A percentile compares a stretch with the other conserved stretches of the same genome.
phyloP scores from a whole-genome alignment of 2,329 filamentous ascomycete species.

The Aspergillus pseudoterreus region DNA sequence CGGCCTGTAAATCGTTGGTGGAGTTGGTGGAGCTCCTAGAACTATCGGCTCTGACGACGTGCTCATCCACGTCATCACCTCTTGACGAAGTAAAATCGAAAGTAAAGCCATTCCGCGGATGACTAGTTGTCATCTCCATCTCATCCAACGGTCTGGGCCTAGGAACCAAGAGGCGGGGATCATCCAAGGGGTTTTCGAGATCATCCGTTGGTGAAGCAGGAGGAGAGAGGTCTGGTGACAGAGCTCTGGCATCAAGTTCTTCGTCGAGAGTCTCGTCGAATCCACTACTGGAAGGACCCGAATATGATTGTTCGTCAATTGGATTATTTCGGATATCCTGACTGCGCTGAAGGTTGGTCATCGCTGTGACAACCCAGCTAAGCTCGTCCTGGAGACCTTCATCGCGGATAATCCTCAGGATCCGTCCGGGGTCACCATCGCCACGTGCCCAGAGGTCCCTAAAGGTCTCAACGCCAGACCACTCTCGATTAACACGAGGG shows the following conservation, averaged over 20 bases:
- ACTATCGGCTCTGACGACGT: background rate
- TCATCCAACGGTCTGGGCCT: background rate
- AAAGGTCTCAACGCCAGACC: conserved; percentile 45
- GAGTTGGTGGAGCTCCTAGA: background rate
- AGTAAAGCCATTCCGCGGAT: background rate
- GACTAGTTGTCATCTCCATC: background rate
- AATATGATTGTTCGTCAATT: background rate
- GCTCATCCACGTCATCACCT: background rate
- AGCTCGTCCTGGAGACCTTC: conserved; percentile 59
- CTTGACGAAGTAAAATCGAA: background rate
- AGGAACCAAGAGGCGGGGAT: background rate
- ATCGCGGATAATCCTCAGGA: conserved; percentile 59
- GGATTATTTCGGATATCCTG: conserved; percentile 1
- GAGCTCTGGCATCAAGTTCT: background rate
- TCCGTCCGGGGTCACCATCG: conserved; percentile 56
- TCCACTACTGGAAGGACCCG: background rate
- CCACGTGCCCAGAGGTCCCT: conserved; percentile 57
- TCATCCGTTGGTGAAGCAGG: background rate
- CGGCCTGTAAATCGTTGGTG: background rate
- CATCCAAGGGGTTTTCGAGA: background rate
- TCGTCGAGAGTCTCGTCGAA: background rate
- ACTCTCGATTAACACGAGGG: conserved; percentile 9
- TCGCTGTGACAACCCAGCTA: conserved; percentile 56
- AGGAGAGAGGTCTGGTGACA: background rate
- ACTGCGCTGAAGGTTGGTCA: conserved; percentile 33